Evolutionary conservation across 2,329 filamentous ascomycete genomes (phyloP), one percentile per base, ranked within the genome.

Genomic region (Periconia sp.): DNA sequence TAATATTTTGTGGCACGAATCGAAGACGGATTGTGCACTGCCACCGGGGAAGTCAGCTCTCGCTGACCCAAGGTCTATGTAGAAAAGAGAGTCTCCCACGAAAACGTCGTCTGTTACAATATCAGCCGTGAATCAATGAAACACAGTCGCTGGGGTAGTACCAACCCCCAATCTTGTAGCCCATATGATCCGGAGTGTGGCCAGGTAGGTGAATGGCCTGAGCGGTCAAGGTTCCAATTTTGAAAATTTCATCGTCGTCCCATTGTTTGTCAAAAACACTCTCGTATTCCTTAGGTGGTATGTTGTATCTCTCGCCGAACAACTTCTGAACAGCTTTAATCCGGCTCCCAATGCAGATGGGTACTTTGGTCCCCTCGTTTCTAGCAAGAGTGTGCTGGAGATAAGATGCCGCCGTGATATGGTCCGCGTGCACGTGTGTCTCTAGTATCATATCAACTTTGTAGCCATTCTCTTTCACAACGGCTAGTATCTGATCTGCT

Each of bases 391-490:
- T 66, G 0, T 68, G 65, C 59, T 85, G 82, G 0, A 88, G 75
- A 62, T 87, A 88, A 3, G 77, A 76, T 0, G 84, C 77, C 0
- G 85, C 80, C 0, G 83, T 87, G 0, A 87, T 57, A 54, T 87
- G 84, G 51, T 87, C 82, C 3, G 83, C 83, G 55, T 86, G 82
- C 0, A 77, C 80, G 63, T 88, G 85, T 0, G 85, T 88, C 58
- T 88, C 85, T 2, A 88, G 75, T 17, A 88, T 82, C 41, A 68
- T 72, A 0, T 75, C 71, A 10, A 87, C 63, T 0, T 56, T 75
- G 62, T 85, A 86, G 1, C 71, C 71, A 1, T 81, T 66, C 1
- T 78, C 61, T 3, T 63, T 58, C 7, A 84, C 64, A 0, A 81
- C 20, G 0, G 72, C 57, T 0, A 88, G 71, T 0, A 88, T 57